Evolutionary conservation across 805 yeast genomes (phyloP), one percentile per base, ranked within the genome.

Genomic region (Candida railenensis): DNA sequence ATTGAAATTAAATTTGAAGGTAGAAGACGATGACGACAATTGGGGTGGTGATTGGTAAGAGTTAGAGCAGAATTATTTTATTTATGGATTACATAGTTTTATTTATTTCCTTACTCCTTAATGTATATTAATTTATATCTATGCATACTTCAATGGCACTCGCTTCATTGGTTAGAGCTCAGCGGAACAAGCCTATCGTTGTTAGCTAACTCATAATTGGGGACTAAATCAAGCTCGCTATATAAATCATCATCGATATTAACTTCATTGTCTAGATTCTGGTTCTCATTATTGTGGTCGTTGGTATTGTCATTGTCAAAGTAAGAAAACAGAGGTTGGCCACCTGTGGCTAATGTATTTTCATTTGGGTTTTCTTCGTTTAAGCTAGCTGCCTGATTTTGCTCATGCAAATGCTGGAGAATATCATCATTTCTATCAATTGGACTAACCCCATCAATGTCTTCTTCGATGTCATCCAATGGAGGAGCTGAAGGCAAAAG

Each of bases 401-500:
- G 42, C 15, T 48, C 50, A 4, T 45, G 37, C 8, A 49, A 37
- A 2, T 47, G 48, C 11, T 32, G 46, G 11, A 36, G 18, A 36
- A 43, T 37, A 20, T 32, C 43, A 32, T 45, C 49, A 32, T 19
- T 39, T 32, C 42, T 44, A 8, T 56, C 57, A 15, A 56, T 36
- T 3, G 64, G 63, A 44, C 63, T 58, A 12, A 61, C 61, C 4
- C 57, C 62, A 16, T 43, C 47, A 16, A 47, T 62, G 14, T 51
- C 51, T 5, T 54, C 55, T 19, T 54, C 62, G 7, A 59, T 50
- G 28, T 57, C 59, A 21, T 55, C 56, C 16, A 57, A 48, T 1
- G 62, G 65, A 1, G 76, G 76, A 28, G 65, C 85, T 2, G 89
- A 82, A 0, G 92, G 91, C 19, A 84, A 55, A 37, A 85, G 65